A percentile compares a stretch with the other conserved stretches of the same genome.
phyloP scores from a whole-genome alignment of 495 filamentous ascomycete genomes.

The Penicillium turbatum region DNA sequence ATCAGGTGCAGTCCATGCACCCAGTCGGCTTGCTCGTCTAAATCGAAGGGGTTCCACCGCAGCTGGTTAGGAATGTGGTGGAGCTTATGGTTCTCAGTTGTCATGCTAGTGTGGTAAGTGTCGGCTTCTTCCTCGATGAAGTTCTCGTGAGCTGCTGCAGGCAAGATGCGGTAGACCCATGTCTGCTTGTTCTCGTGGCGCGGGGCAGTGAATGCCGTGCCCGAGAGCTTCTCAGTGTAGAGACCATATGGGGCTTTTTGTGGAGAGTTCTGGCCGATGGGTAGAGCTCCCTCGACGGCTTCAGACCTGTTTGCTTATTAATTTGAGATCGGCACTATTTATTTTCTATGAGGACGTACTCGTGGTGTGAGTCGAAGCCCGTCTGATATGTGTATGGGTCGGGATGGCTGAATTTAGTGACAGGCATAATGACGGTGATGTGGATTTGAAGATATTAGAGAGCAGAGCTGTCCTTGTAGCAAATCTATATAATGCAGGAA shows the following conservation, averaged over 20 bases:
- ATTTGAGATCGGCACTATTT: background rate
- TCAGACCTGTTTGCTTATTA: constrained; percentile 33
- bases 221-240: constrained; percentile 91
- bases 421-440: constrained; percentile 42
- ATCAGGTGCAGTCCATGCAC: constrained; percentile 72
- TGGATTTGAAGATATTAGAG: constrained; percentile 3
- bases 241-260: constrained; percentile 81
- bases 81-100: constrained; percentile 47
- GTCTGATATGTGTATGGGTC: constrained; percentile 57
- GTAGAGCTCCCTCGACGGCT: constrained; percentile 56
- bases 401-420: constrained; percentile 49
- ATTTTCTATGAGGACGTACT: constrained; percentile 33
- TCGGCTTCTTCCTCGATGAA: constrained; percentile 56
- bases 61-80: constrained; percentile 79
- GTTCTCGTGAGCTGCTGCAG: constrained; percentile 73
- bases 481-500: background rate
- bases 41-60: constrained; percentile 86
- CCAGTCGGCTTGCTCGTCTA: constrained; percentile 70
- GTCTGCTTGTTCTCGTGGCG: constrained; percentile 84
- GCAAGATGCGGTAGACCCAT: constrained; percentile 92
- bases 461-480: constrained; percentile 2
- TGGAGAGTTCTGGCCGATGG: constrained; percentile 75
- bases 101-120: constrained; percentile 52
- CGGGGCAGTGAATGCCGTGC: constrained; percentile 89
- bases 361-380: constrained; percentile 57